Evolutionary conservation across 176 grass and related monocot genomes (phyloP).

Genomic region (Triticum timopheevii): DNA sequence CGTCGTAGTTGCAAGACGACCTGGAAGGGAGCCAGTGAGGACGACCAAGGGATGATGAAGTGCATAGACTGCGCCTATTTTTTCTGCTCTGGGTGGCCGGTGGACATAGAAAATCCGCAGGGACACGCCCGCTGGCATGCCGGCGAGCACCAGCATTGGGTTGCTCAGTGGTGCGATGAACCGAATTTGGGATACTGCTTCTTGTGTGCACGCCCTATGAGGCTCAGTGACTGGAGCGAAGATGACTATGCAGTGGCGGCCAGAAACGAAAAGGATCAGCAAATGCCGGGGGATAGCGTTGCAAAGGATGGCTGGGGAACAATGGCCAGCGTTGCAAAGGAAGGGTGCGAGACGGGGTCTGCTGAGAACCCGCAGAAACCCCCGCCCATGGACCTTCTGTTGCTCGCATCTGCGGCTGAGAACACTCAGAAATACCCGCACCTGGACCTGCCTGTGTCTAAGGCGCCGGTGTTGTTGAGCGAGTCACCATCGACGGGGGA

Average conservation of each 20-base stretch:
- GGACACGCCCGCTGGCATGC: conserved; percentile 67
- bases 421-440: background rate
- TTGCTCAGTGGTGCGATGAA: conserved; percentile 42
- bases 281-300: background rate
- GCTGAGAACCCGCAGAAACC: conserved; percentile 20
- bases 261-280: background rate
- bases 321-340: background rate
- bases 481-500: background rate
- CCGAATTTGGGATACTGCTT: conserved; percentile 57
- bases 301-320: too few species aligned
- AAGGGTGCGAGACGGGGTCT: background rate
- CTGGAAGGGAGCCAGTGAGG: background rate
- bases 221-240: background rate
- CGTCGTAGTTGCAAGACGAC: background rate
- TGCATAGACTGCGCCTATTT: conserved; percentile 55
- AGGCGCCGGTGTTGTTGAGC: background rate
- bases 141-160: conserved; percentile 37
- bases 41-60: conserved; percentile 29
- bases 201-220: conserved; percentile 17
- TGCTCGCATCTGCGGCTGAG: background rate
- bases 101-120: conserved; percentile 28
- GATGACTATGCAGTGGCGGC: background rate
- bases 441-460: background rate
- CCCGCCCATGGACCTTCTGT: background rate
- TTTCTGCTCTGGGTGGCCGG: conserved; percentile 33